Evolutionary conservation across 805 yeast species (phyloP).

Genomic region (Wilhelminamyces savonicus): DNA sequence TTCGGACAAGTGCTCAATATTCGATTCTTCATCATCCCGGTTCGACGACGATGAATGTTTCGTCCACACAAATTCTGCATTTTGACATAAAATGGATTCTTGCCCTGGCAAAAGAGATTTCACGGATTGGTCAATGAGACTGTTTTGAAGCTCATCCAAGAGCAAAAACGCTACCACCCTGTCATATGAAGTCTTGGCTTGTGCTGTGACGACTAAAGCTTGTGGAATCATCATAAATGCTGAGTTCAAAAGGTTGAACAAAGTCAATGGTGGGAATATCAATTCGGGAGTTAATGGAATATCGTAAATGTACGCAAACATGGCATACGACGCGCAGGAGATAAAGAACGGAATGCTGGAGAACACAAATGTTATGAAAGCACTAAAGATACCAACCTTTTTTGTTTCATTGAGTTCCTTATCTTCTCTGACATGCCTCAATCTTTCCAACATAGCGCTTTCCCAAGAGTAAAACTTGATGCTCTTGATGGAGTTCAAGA

Average conservation of each 20-base stretch:
- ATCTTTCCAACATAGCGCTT: slow-evolving; percentile 28
- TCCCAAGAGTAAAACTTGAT: slow-evolving; percentile 40
- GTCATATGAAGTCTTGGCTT: slow-evolving; percentile 24
- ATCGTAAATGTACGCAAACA: slow-evolving; percentile 17
- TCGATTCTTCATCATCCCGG: slow-evolving; percentile 16
- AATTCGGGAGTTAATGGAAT: slow-evolving; percentile 28
- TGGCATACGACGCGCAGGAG: slow-evolving; percentile 25
- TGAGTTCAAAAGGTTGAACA: slow-evolving; percentile 29
- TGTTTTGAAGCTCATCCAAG: slow-evolving; percentile 27
- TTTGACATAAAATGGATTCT: slow-evolving; percentile 17
- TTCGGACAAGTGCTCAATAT: slow-evolving; percentile 10
- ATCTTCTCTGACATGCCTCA: slow-evolving; percentile 26
- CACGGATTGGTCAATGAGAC: slow-evolving; percentile 13
- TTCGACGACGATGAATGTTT: too few species aligned
- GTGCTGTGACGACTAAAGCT: slow-evolving; percentile 20
- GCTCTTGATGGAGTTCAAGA: slow-evolving; percentile 30
- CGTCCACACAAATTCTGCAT: slow-evolving; percentile 31
- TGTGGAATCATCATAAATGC: slow-evolving; percentile 30
- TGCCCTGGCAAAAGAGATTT: slow-evolving; percentile 13
- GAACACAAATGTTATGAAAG: slow-evolving; percentile 29
- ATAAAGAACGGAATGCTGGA: slow-evolving; percentile 32
- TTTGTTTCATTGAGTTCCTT: slow-evolving; percentile 24
- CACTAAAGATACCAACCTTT: slow-evolving; percentile 26
- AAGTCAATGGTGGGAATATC: slow-evolving; percentile 34
- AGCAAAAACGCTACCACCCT: slow-evolving; percentile 28